Conservation (phyloP, 768 basidiomycete species). For the Pholiota molesta region DNA sequence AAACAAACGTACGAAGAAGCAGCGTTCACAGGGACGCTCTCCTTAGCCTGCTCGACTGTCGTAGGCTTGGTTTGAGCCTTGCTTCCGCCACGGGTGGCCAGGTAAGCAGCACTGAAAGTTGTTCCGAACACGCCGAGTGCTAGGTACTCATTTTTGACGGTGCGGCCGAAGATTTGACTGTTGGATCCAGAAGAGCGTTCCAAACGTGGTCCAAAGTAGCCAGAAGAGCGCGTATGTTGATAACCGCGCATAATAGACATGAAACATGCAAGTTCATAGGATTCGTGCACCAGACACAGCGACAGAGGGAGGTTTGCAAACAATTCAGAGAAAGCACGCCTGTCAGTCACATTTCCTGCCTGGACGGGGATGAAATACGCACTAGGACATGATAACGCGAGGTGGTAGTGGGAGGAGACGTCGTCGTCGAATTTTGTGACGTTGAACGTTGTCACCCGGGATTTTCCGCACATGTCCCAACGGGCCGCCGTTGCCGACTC, state of each 20-base stretch:
- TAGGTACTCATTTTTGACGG: slow-evolving; percentile 82
- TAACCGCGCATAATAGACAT: background rate
- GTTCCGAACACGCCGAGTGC: slow-evolving; percentile 66
- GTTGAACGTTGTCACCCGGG: slow-evolving; percentile 24
- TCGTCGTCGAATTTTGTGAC: slow-evolving; percentile 22
- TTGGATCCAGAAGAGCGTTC: background rate
- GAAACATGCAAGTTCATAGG: background rate
- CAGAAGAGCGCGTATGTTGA: background rate
- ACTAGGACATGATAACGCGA: slow-evolving; percentile 24
- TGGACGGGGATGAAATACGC: slow-evolving; percentile 12
- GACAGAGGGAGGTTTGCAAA: background rate
- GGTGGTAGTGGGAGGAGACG: slow-evolving; percentile 13
- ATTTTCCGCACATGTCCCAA: slow-evolving; percentile 14
- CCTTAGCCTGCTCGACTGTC: slow-evolving; percentile 60
- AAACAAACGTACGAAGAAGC: slow-evolving; percentile 63
- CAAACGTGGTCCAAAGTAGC: background rate
- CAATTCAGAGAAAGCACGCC: background rate
- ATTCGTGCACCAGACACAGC: background rate
- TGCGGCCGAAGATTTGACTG: slow-evolving; percentile 79
- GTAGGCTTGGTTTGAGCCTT: slow-evolving; percentile 44
- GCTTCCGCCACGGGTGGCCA: slow-evolving; percentile 59
- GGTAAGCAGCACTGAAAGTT: slow-evolving; percentile 55
- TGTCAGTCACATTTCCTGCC: background rate
- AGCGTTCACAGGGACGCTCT: slow-evolving; percentile 64
- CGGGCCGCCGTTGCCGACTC: slow-evolving; percentile 7